Evolutionary conservation across 1,284 basidiomycete genomes (phyloP), one percentile per base, ranked within the genome.

Genomic region (Ceratobasidium sp.): DNA sequence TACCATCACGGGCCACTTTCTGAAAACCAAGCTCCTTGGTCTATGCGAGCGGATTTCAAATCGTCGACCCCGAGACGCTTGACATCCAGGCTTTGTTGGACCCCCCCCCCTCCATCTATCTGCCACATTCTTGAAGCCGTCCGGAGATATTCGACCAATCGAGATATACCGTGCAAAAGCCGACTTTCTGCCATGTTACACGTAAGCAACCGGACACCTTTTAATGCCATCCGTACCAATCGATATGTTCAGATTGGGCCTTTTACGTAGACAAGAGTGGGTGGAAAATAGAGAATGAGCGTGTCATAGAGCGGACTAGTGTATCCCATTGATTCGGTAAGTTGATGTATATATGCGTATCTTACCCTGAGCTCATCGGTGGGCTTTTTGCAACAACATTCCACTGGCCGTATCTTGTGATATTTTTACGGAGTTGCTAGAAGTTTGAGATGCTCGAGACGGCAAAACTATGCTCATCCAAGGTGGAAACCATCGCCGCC

Each of bases 51-150:
- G 97, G 97, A 18, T 99, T 99, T 80, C 97, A 99, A 83, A 98
- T 99, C 77, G 96, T 99, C 76, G 97, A 99, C 81, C 86, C 98
- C 61, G 96, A 98, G 80, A 97, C 92, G 71, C 84, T 99, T 80
- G 97, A 99, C 80, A 98, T 96, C 60, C 97, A 99, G 82, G 94
- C 94, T n/a, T n/a, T n/a, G n/a, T n/a, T n/a, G n/a, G n/a, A n/a
- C n/a, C n/a, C n/a, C n/a, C n/a, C n/a, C n/a, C 6, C n/a, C n/a
- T n/a, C 81, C 99, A 99, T 79, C 86, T 88, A 59, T 92, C 90
- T 4, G 87, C 99, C 57, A 96, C 98, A 77, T 98, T 99, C 83
- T 94, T 98, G 32, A 86, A 94, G 76, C 94, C 92, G 80, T 84
- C 90, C 72, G 95, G 97, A 79, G 92, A 90, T 30, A 86, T 97